phyloP scores from a whole-genome alignment of 148 eudicot species.

The Tetragonia tetragonoides region DNA sequence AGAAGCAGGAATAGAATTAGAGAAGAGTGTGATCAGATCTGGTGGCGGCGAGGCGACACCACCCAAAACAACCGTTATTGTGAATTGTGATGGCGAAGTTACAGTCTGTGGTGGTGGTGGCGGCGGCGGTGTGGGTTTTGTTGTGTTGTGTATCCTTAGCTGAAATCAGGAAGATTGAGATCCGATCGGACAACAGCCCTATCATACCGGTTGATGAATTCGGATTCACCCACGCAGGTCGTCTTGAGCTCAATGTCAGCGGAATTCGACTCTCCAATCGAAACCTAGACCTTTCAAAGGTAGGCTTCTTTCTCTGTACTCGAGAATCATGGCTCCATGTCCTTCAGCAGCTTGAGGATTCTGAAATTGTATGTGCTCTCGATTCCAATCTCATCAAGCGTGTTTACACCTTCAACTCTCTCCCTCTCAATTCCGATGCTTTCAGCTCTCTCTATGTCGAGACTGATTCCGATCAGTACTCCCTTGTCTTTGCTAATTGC shows the following conservation, averaged over 20 bases:
- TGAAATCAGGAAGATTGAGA: constrained; percentile 53
- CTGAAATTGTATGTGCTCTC: constrained; percentile 49
- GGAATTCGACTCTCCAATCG: constrained; percentile 34
- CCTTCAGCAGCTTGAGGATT: constrained; percentile 54
- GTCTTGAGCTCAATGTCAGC: constrained; percentile 61
- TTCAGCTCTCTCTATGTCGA: constrained; percentile 29
- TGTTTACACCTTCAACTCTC: constrained; percentile 48
- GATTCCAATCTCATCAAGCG: constrained; percentile 35
- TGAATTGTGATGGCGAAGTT: constrained; percentile 26
- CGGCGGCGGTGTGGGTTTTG: not conserved
- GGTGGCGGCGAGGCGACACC: too few relatives aligned
- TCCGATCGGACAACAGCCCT: constrained; percentile 55
- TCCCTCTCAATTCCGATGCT: not conserved
- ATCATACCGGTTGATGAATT: constrained; percentile 75
- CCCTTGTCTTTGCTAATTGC: constrained; percentile 72
- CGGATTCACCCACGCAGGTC: constrained; percentile 78
- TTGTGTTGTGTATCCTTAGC: constrained; percentile 34
- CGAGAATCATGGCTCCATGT: constrained; percentile 58
- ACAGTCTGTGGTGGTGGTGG: not conserved
- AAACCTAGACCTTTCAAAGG: constrained; percentile 37
- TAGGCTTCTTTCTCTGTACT: constrained; percentile 76
- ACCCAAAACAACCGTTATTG: too few relatives aligned
- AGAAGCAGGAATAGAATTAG: too few relatives aligned
- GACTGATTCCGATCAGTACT: constrained; percentile 55
- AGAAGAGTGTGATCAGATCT: too few relatives aligned